Conservation (phyloP, 129 eudicot species). For the Calendula officinalis region DNA sequence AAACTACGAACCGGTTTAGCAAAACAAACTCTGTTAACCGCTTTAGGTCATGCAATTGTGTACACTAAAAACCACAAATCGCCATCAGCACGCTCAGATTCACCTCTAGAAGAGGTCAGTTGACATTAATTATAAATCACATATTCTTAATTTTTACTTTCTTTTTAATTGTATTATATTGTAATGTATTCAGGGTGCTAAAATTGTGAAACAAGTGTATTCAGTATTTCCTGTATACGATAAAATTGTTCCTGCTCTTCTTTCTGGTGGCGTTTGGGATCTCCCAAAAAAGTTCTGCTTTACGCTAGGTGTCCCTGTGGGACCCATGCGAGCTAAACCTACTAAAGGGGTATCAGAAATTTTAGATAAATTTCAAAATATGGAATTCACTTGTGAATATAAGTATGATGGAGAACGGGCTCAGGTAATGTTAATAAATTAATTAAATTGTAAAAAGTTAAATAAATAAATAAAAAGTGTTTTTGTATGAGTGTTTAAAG, state of each 20-base stretch:
- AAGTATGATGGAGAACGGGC: slow-evolving; percentile 99
- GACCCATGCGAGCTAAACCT: slow-evolving; percentile 97
- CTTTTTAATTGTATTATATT: neutral
- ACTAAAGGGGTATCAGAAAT: slow-evolving; percentile 97
- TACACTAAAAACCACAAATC: slow-evolving; percentile 57
- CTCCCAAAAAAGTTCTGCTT: slow-evolving; percentile 74
- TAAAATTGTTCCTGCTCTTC: slow-evolving; percentile 76
- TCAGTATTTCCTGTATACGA: slow-evolving; percentile 95
- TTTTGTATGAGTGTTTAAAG: slow-evolving; percentile 4
- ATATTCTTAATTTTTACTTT: neutral
- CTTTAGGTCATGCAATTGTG: slow-evolving; percentile 81
- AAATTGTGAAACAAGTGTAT: slow-evolving; percentile 85
- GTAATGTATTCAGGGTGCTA: slow-evolving; percentile 59
- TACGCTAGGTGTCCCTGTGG: slow-evolving; percentile 89
- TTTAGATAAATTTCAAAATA: slow-evolving; percentile 90
- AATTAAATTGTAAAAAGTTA: neutral
- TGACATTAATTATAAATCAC: neutral
- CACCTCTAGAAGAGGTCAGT: slow-evolving; percentile 75
- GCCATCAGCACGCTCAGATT: slow-evolving; percentile 41
- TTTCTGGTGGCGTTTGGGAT: slow-evolving; percentile 77
- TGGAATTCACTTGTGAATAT: slow-evolving; percentile 92
- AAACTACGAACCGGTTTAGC: slow-evolving; percentile 89
- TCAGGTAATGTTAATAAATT: slow-evolving; percentile 52
- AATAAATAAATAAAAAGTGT: too few species aligned
- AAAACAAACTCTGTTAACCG: slow-evolving; percentile 82